These are phyloP conservation scores for Hypomyces perniciosus DNA, from an alignment of 2,329 filamentous ascomycete species.

Conservation along the genomic window DNA sequence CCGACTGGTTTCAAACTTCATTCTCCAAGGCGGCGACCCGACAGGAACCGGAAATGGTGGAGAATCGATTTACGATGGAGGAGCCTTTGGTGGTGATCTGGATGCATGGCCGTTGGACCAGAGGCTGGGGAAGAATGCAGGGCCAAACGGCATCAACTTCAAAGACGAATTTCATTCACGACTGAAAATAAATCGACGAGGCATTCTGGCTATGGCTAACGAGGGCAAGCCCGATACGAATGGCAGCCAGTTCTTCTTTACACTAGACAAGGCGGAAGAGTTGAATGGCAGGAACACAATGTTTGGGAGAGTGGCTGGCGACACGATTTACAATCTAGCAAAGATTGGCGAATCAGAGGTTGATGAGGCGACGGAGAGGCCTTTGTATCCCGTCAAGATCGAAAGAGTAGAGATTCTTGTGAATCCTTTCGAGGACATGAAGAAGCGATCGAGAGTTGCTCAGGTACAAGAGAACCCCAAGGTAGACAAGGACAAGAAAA, in stretches of 20 bases:
- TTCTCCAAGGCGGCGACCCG: conserved; percentile 90
- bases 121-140: conserved; percentile 55
- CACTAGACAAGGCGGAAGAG: conserved; percentile 77
- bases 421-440: conserved; percentile 79
- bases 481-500: conserved; percentile 51
- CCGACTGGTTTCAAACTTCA: conserved; percentile 83
- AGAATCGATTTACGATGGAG: conserved; percentile 85
- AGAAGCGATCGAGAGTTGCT: conserved; percentile 57
- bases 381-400: conserved; percentile 79
- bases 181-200: conserved; percentile 86
- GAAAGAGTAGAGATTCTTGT: conserved; percentile 67
- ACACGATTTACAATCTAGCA: conserved; percentile 92
- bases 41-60: conserved; percentile 89
- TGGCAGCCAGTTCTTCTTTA: conserved; percentile 96
- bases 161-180: conserved; percentile 88
- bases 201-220: conserved; percentile 94
- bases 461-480: conserved; percentile 34
- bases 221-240: conserved; percentile 72
- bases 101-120: conserved; percentile 68
- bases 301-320: conserved; percentile 85
- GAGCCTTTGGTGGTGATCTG: conserved; percentile 63
- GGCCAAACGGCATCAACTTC: conserved; percentile 54
- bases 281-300: conserved; percentile 85
- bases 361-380: conserved; percentile 70
- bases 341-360: conserved; percentile 89